Percentiles rank a stretch among this genome's conserved stretches.
phyloP scores from a whole-genome alignment of 1,284 basidiomycete species.

The Trichosporon inkin region DNA sequence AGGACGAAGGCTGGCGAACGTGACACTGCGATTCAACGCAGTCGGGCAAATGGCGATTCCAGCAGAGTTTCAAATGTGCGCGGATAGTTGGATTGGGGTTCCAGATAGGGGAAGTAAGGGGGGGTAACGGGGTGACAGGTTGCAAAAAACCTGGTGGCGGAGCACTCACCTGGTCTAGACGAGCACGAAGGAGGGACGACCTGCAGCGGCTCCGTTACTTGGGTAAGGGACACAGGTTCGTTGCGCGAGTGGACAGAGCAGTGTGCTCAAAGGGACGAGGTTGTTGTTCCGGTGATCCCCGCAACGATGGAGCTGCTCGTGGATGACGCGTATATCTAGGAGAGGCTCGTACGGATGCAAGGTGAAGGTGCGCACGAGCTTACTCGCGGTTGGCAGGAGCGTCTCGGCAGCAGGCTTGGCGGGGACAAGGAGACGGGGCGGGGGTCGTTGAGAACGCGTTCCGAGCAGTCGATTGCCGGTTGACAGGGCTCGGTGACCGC shows the following conservation, averaged over 20 bases:
- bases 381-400: conserved; percentile 3
- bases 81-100: conserved; percentile 1
- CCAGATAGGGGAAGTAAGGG: not conserved
- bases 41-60: not conserved
- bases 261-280: not conserved
- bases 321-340: not conserved
- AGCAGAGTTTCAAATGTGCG: not conserved
- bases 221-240: no score
- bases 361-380: not conserved
- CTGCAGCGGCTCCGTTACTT: conserved; percentile 1
- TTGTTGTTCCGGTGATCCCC: conserved; percentile 4
- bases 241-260: not conserved
- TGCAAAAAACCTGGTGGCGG: not conserved
- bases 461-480: not conserved
- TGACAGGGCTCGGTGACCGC: not conserved
- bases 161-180: conserved; percentile 2
- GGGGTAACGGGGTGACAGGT: conserved; percentile 6
- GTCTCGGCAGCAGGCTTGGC: conserved; percentile 2
- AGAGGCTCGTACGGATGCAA: not conserved
- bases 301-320: not conserved
- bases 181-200: conserved; percentile 5
- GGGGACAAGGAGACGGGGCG: conserved; percentile 8
- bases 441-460: not conserved
- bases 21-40: not conserved
- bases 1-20: no score